A percentile compares a stretch with the other conserved stretches of the same genome.
Conservation (phyloP, 495 filamentous ascomycete species). For the Penicillium maclennaniae region DNA sequence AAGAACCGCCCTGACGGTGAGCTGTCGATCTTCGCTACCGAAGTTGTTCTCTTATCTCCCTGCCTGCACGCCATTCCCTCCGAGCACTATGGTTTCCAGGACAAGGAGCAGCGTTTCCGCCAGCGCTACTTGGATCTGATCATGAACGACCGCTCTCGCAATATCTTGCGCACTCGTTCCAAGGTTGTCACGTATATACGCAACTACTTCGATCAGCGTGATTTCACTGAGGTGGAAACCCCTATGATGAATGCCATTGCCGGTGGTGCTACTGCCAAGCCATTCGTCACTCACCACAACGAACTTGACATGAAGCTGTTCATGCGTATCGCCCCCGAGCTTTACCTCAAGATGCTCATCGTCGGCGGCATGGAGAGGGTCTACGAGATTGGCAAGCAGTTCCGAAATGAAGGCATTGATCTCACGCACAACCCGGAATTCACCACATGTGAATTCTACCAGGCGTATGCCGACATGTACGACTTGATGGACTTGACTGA, state of each 20-base stretch:
- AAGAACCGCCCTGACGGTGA: constrained; percentile 85
- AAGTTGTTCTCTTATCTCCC: constrained; percentile 80
- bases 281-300: constrained; percentile 93
- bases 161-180: constrained; percentile 76
- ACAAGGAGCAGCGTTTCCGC: constrained; percentile 87
- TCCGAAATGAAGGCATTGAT: constrained; percentile 95
- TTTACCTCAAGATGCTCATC: constrained; percentile 94
- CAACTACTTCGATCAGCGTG: constrained; percentile 75
- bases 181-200: constrained; percentile 85
- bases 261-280: constrained; percentile 92
- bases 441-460: constrained; percentile 96
- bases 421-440: constrained; percentile 98
- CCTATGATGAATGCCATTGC: constrained; percentile 97
- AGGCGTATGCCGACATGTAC: constrained; percentile 88
- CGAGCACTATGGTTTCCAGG: constrained; percentile 90
- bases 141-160: constrained; percentile 81
- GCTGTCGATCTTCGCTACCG: constrained; percentile 86
- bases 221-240: constrained; percentile 94
- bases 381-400: constrained; percentile 77
- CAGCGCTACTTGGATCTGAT: constrained; percentile 93
- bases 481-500: constrained; percentile 93
- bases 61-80: constrained; percentile 92
- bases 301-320: constrained; percentile 89
- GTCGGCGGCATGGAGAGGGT: constrained; percentile 90
- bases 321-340: constrained; percentile 90